Evolutionary conservation across 129 eudicot genomes (phyloP).

Genomic region (Lactuca saligna): DNA sequence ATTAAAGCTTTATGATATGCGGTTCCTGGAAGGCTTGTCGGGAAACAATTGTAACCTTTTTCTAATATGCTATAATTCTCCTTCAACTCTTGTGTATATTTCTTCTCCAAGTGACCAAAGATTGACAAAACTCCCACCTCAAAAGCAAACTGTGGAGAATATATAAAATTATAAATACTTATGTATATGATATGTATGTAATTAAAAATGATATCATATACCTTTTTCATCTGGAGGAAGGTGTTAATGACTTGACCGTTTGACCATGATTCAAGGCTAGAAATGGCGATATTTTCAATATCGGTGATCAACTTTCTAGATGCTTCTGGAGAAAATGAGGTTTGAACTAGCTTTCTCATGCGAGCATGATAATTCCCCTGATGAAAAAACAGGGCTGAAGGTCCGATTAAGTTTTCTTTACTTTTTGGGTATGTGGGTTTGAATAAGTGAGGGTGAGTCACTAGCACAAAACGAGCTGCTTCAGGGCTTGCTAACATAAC

Average conservation of each 20-base stretch:
- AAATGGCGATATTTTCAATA: slow-evolving; percentile 53
- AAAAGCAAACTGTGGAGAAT: slow-evolving; percentile 57
- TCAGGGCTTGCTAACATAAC: slow-evolving; percentile 87
- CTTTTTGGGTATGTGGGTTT: slow-evolving; percentile 88
- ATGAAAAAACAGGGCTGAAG: slow-evolving; percentile 80
- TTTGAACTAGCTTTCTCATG: slow-evolving; percentile 69
- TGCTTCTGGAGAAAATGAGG: slow-evolving; percentile 57
- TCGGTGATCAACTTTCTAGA: slow-evolving; percentile 47
- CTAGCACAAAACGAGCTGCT: slow-evolving; percentile 77
- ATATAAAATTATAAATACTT: slow-evolving; percentile 20
- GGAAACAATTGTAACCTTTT: slow-evolving; percentile 83
- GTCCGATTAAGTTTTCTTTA: slow-evolving; percentile 77
- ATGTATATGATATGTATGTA: slow-evolving; percentile 4
- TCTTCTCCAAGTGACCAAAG: slow-evolving; percentile 54
- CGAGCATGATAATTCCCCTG: slow-evolving; percentile 66
- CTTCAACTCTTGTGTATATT: slow-evolving; percentile 41
- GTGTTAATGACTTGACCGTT: slow-evolving; percentile 50
- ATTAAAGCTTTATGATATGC: slow-evolving; percentile 63
- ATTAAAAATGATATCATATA: background rate
- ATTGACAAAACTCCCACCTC: slow-evolving; percentile 81
- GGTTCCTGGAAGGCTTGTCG: slow-evolving; percentile 79
- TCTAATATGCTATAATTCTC: slow-evolving; percentile 63
- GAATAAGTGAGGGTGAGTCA: slow-evolving; percentile 58
- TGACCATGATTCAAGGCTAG: slow-evolving; percentile 58
- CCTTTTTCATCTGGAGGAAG: slow-evolving; percentile 75